Base-by-base conservation (phyloP, 257 asterid genomes). In the Plectranthus barbatus region DNA sequence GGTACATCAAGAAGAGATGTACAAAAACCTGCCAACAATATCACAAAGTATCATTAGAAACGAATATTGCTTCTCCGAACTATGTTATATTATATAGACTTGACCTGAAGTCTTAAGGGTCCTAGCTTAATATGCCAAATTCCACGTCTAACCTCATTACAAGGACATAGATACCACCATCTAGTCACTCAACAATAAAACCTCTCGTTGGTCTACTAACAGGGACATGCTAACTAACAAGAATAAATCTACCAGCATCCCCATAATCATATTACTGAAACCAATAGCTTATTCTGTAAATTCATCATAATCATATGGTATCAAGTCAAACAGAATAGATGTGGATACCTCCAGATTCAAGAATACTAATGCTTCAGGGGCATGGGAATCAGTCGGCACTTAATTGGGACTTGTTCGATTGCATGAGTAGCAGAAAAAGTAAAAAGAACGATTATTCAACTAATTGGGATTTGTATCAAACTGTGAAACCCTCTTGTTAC, bases 1-100 rank as follows among this genome's bases (percentile, higher is more conserved):
- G 92, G 84, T 87, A 81, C 99, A 93, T 93, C 92, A 93, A 80
- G 85, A 93, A 93, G 77, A 93, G 93, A 76, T 93, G 99, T 74
- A 93, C 96, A 74, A 90, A 93, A 51, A 93, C 99, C 99, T 93
- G 95, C 68, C 76, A 80, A 67, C 69, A 62, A 72, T 26, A 66
- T 37, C 58, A 58, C 17, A 41, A 18, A 14, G 55, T 47, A 65
- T 73, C 59, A 67, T 47, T 52, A 55, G 21, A 24, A 64, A 70
- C 62, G 26, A 66, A 71, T 21, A 66, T 15, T 67, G 59, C 69
- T 62, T 63, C 17, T 26, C 14, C 11, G 13, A 56, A 56, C 56
- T 29, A n/a, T n/a, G n/a, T n/a, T n/a, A 66, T 9, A 67, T 31
- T 9, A 61, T 19, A 45, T 44, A 57, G 42, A 66, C 40, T 50